Percentiles rank a stretch among this genome's conserved stretches.
These are phyloP conservation scores for Calonectria pseudoturangicola DNA, from an alignment of 2,329 filamentous ascomycete genomes.

Conservation along the genomic window DNA sequence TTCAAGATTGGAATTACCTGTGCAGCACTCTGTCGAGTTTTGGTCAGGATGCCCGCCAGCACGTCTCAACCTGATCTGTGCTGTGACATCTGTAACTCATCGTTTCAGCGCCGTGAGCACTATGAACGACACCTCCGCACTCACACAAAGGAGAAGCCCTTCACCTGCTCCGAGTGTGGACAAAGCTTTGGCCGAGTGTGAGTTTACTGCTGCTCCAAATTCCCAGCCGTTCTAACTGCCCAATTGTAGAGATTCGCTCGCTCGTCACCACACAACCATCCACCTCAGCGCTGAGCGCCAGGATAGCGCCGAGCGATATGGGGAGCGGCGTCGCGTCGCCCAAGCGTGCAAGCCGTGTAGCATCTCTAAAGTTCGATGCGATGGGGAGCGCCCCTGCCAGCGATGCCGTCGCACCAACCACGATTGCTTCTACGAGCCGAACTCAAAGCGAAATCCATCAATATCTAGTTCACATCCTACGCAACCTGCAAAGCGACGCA, in stretches of 20 bases:
- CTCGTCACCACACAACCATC: constrained; percentile 21
- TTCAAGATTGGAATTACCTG: neutral
- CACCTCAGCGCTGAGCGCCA: constrained; percentile 9
- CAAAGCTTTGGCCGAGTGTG: constrained; percentile 27
- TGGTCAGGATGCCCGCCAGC: neutral
- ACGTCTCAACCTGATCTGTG: constrained; percentile 3
- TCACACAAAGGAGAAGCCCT: constrained; percentile 26
- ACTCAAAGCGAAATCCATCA: constrained; percentile 1
- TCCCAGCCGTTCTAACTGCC: neutral
- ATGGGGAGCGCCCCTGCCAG: constrained; percentile 23
- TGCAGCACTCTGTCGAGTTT: neutral
- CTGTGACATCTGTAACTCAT: constrained; percentile 10
- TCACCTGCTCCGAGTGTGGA: constrained; percentile 15
- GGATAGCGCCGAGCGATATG: neutral
- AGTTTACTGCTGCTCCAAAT: neutral
- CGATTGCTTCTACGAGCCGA: constrained; percentile 21
- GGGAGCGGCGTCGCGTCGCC: constrained; percentile 20
- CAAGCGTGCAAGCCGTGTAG: constrained; percentile 27
- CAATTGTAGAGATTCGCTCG: constrained; percentile 2
- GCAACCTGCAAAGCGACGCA: constrained; percentile 11
- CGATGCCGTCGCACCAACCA: constrained; percentile 7
- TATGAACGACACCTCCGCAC: constrained; percentile 23
- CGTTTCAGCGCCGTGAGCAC: constrained; percentile 24
- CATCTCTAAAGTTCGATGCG: constrained; percentile 23
- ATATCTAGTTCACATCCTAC: neutral